Evolutionary conservation across 2,329 filamentous ascomycete species (phyloP).

Genomic region (Sphaerulina vaccinii): DNA sequence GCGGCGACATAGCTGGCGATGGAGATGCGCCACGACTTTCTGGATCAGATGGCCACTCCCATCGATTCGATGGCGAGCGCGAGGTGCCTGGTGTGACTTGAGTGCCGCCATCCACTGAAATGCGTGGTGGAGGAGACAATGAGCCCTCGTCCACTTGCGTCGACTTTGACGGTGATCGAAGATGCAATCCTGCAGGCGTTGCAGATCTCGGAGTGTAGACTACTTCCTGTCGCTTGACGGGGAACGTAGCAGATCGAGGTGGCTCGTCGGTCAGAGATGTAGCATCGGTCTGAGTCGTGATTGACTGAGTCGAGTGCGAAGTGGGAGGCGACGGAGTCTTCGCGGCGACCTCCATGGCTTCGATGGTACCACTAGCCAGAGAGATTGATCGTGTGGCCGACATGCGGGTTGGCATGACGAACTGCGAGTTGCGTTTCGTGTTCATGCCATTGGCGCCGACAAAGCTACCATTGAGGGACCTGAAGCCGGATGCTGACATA

Average conservation of each 20-base stretch:
- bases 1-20: not conserved
- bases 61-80: conserved; percentile 3
- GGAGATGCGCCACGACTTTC: conserved; percentile 1
- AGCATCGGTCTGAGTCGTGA: conserved; percentile 16
- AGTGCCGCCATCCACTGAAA: conserved; percentile 11
- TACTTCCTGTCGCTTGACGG: conserved; percentile 16
- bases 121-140: conserved; percentile 11
- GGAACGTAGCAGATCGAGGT: not conserved
- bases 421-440: conserved; percentile 16
- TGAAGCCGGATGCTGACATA: conserved; percentile 4
- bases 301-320: conserved; percentile 16
- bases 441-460: not conserved
- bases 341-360: conserved; percentile 16
- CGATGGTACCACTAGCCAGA: conserved; percentile 15
- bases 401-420: conserved; percentile 3
- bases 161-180: conserved; percentile 14
- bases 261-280: conserved; percentile 10
- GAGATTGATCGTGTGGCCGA: conserved; percentile 12
- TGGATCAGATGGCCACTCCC: conserved; percentile 10
- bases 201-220: conserved; percentile 13
- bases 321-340: conserved; percentile 18
- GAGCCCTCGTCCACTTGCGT: conserved; percentile 14
- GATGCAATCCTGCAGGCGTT: conserved; percentile 6
- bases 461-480: conserved; percentile 10
- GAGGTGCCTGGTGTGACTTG: conserved; percentile 7